Evolutionary conservation across 345 rosid species (phyloP).

Genomic region (Brassica juncea): DNA sequence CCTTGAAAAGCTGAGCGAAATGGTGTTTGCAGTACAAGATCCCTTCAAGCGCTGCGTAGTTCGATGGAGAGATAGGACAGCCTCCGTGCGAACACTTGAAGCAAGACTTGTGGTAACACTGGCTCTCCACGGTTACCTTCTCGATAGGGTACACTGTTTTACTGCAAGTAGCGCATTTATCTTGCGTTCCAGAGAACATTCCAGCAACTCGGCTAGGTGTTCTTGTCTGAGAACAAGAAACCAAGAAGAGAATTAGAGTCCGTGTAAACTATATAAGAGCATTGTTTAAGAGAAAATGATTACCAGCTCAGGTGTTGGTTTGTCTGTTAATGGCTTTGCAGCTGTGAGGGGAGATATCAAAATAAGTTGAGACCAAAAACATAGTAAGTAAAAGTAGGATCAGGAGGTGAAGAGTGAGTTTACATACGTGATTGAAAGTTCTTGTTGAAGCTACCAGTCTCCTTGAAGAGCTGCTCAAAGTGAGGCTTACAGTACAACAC

Average conservation of each 20-base stretch:
- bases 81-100: conserved; percentile 98
- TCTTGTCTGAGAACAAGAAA: conserved; percentile 62
- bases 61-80: conserved; percentile 88
- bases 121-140: conserved; percentile 95
- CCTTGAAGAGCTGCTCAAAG: conserved; percentile 97
- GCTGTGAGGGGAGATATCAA: conserved; percentile 58
- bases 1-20: conserved; percentile 95
- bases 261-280: conserved; percentile 14
- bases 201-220: conserved; percentile 94
- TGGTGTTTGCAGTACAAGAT: conserved; percentile 93
- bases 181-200: conserved; percentile 97
- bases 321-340: conserved; percentile 84
- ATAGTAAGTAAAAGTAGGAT: conserved; percentile 2
- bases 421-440: conserved; percentile 89
- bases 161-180: conserved; percentile 92
- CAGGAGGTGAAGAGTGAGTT: background rate
- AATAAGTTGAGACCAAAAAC: conserved; percentile 16
- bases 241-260: conserved; percentile 24
- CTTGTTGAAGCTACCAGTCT: conserved; percentile 86
- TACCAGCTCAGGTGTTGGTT: conserved; percentile 88
- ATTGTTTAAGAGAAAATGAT: conserved; percentile 1
- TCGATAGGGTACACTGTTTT: conserved; percentile 98
- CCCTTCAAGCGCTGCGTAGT: conserved; percentile 97
- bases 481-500: conserved; percentile 96
- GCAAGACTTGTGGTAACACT: conserved; percentile 86